These are phyloP conservation scores for Lactarius sp. DNA, from an alignment of 768 basidiomycete species.

Conservation along the genomic window DNA sequence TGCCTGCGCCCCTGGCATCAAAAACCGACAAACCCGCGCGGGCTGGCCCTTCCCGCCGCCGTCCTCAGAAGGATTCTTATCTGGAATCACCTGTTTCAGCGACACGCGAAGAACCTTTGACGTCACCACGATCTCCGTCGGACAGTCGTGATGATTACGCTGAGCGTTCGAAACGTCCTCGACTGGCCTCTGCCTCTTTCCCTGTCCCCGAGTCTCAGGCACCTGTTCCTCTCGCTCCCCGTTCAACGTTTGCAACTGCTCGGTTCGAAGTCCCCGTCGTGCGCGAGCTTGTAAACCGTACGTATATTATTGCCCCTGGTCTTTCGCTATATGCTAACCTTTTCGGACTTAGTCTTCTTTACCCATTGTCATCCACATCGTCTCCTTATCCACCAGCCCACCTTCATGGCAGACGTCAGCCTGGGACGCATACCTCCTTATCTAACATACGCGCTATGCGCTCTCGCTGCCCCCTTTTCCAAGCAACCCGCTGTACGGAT, in stretches of 20 bases:
- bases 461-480: constrained; percentile 72
- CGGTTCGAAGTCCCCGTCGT: constrained; percentile 25
- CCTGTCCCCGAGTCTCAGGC: constrained; percentile 4
- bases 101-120: constrained; percentile 4
- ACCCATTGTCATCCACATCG: constrained; percentile 76
- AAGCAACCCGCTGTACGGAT: constrained; percentile 59
- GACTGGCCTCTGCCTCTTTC: constrained; percentile 12
- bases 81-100: constrained; percentile 13
- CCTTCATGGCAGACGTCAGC: constrained; percentile 62
- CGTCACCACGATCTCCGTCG: constrained; percentile 27
- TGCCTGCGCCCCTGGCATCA: constrained; percentile 52
- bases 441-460: constrained; percentile 70
- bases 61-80: constrained; percentile 6
- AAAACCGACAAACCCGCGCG: constrained; percentile 22
- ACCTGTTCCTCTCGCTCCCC: neutral
- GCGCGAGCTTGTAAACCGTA: constrained; percentile 26
- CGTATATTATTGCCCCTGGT: neutral
- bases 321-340: constrained; percentile 3
- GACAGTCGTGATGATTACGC: constrained; percentile 28
- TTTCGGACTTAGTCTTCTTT: constrained; percentile 58
- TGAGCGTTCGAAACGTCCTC: constrained; percentile 10
- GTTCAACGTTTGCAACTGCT: constrained; percentile 8
- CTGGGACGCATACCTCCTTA: constrained; percentile 64
- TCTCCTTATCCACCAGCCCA: constrained; percentile 72
- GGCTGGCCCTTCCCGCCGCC: constrained; percentile 18